Evolutionary conservation across 495 filamentous ascomycete species (phyloP), one percentile per base, ranked within the genome.

Genomic region (Xylaria acuta): DNA sequence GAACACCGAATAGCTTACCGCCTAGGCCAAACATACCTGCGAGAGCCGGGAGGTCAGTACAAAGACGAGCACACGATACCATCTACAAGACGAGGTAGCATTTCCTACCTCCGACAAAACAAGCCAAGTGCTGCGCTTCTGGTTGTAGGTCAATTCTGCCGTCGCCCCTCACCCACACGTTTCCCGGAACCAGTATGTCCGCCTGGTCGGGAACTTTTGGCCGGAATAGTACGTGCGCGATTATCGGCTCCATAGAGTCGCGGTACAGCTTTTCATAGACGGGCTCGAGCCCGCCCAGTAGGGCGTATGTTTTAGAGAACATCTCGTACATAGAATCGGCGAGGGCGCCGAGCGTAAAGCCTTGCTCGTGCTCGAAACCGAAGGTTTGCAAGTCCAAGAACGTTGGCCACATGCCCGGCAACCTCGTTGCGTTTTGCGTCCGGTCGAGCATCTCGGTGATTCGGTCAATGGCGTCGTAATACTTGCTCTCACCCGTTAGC

Each of bases 291-390:
- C 83, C 84, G 45, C 83, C 80, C 45, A 81, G 76, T 6, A 85
- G 75, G 47, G 82, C 79, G 73, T 87, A 84, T 80, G 86, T 87
- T 76, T 90, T 98, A 32, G n/a, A 92, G 40, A 99, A 82, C 78
- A 98, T 97, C 80, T 98, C 96, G 77, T 97, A 98, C 2, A 91
- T 87, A 9, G 93, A 97, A 81, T 98, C 95, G 18, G 93, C 90
- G 81, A 90, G 85, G 14, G 89, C 93, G 27, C 93, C 95, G 20
- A 97, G 82, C 0, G 90, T 91, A 74, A 91, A 98, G 30, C 76
- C 74, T 53, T 65, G 76, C 43, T 82, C 82, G 11, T 70, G 22
- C 8, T 69, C 73, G 62, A 81, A 79, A 3, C 67, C 40, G 14
- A 71, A 63, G 16, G 77, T 70, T 51, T 72, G 68, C 59, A 84